Percentiles rank a stretch among this genome's conserved stretches.
Conservation (phyloP, 2,329 filamentous ascomycete species). For the Thermothelomyces thermophilus region DNA sequence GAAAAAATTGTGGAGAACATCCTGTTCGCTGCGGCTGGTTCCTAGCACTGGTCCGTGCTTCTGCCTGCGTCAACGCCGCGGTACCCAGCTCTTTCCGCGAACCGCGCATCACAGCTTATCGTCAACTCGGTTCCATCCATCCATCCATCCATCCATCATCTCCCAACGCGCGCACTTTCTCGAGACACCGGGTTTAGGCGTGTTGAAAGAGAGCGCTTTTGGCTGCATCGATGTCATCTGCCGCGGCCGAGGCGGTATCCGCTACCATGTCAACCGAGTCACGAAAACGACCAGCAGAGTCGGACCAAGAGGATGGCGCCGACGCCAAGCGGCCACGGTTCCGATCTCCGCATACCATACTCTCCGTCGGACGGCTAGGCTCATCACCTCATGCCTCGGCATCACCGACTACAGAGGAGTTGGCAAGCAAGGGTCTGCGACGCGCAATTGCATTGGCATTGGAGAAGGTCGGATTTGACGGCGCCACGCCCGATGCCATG, state of each 20-base stretch:
- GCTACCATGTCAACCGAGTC: constrained; percentile 21
- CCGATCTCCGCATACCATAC: constrained; percentile 14
- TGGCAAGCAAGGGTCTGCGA: constrained; percentile 36
- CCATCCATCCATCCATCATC: too few relatives aligned
- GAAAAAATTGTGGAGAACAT: background rate
- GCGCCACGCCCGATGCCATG: constrained; percentile 48
- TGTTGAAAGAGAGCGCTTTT: background rate
- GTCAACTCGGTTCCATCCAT: background rate
- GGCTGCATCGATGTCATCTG: constrained; percentile 3
- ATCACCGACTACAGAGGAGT: constrained; percentile 17
- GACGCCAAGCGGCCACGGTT: constrained; percentile 30
- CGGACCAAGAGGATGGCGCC: constrained; percentile 25
- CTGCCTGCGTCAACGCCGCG: background rate
- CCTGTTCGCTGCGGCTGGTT: background rate
- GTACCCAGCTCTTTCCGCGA: background rate
- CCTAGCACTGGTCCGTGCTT: background rate
- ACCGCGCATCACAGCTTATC: background rate
- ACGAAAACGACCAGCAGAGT: constrained; percentile 34
- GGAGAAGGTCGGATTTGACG: constrained; percentile 52
- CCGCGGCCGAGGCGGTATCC: constrained; percentile 5
- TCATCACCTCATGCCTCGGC: constrained; percentile 8
- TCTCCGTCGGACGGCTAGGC: constrained; percentile 8
- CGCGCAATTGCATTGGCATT: constrained; percentile 51
- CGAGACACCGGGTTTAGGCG: background rate
- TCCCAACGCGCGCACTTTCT: too few relatives aligned